phyloP scores from a whole-genome alignment of 2,329 filamentous ascomycete species.

The Sordariomycetes sp. region DNA sequence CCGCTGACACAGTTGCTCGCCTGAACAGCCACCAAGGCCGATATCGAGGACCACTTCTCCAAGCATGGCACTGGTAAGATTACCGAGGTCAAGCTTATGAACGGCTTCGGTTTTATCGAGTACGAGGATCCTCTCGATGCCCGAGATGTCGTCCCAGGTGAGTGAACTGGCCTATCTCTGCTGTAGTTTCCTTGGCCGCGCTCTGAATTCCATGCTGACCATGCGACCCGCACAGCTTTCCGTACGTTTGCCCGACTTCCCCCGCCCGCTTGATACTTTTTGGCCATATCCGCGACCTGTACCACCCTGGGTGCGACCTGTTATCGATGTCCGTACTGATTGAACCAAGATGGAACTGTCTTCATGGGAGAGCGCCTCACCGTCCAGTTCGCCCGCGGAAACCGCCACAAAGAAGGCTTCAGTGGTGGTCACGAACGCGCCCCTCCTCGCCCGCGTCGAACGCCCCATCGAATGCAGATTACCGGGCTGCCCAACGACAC shows the following conservation, averaged over 20 bases:
- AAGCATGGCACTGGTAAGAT: constrained; percentile 96
- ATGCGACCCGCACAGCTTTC: constrained; percentile 34
- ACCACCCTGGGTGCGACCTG: neutral
- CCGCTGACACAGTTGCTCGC: neutral
- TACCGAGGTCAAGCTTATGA: constrained; percentile 99
- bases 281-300: neutral
- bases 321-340: constrained; percentile 11
- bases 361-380: constrained; percentile 97
- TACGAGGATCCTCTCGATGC: constrained; percentile 98
- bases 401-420: constrained; percentile 43
- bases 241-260: constrained; percentile 33
- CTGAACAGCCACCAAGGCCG: constrained; percentile 79
- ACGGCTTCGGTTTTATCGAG: constrained; percentile 98
- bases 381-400: constrained; percentile 94
- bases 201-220: neutral
- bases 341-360: constrained; percentile 72
- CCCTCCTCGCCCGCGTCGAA: constrained; percentile 74
- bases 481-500: constrained; percentile 94
- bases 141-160: constrained; percentile 95
- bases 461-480: constrained; percentile 93
- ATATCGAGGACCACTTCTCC: constrained; percentile 92
- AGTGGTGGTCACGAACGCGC: constrained; percentile 39
- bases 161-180: constrained; percentile 19
- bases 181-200: too few relatives aligned
- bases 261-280: neutral